Evolutionary conservation across 2,329 filamentous ascomycete genomes (phyloP).

Genomic region (Lachnellula arida): DNA sequence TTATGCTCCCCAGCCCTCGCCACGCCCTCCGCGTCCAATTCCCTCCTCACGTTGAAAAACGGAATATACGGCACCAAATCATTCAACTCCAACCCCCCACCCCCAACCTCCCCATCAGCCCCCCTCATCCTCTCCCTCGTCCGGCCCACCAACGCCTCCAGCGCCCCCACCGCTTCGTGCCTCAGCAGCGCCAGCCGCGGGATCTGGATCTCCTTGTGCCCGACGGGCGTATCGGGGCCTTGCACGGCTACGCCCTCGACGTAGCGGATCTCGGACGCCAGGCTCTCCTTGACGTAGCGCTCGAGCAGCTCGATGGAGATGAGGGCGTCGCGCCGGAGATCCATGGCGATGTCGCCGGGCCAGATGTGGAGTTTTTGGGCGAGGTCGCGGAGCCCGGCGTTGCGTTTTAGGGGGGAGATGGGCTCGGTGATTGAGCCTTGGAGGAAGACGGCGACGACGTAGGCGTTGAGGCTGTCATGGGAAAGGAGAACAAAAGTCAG

Average conservation of each 20-base stretch:
- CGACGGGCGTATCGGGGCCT: background rate
- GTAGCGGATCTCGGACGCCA: background rate
- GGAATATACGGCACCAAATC: background rate
- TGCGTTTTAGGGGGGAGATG: background rate
- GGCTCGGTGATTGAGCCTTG: background rate
- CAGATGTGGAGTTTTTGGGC: background rate
- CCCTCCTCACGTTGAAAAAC: background rate
- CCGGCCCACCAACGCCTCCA: background rate
- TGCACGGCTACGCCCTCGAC: background rate
- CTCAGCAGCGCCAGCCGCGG: background rate
- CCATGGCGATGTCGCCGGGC: background rate
- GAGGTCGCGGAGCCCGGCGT: background rate
- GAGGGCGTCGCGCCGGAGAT: background rate
- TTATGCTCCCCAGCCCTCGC: background rate
- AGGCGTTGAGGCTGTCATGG: background rate
- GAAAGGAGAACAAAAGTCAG: too few species aligned
- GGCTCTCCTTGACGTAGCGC: background rate
- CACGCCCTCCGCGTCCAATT: background rate
- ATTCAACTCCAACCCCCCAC: background rate
- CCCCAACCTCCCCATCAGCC: background rate
- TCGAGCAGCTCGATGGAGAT: background rate
- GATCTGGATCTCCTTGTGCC: background rate
- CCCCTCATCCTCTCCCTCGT: background rate
- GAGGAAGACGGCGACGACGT: background rate
- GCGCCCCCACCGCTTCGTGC: background rate